Evolutionary conservation across 768 basidiomycete genomes (phyloP).

Genomic region (Amanita rimosa): DNA sequence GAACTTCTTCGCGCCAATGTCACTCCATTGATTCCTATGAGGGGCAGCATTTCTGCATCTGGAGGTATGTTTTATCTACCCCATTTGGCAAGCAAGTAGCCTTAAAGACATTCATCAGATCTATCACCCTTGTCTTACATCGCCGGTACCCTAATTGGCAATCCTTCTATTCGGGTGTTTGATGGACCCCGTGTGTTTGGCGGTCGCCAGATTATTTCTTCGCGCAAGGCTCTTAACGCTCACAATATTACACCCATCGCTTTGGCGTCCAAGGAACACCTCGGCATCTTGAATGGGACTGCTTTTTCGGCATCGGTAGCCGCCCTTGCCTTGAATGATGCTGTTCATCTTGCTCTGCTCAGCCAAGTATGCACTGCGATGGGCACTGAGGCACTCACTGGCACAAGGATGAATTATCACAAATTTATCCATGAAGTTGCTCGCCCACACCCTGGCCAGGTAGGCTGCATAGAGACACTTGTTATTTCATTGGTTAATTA

Average conservation of each 20-base stretch:
- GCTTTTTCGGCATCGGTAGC: constrained; percentile 78
- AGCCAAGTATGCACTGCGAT: constrained; percentile 72
- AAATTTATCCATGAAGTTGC: constrained; percentile 68
- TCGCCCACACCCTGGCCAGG: constrained; percentile 80
- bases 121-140: constrained; percentile 76
- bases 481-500: background rate
- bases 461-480: constrained; percentile 6
- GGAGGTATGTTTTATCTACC: constrained; percentile 39
- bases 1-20: constrained; percentile 61
- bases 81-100: constrained; percentile 9
- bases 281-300: constrained; percentile 78
- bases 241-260: constrained; percentile 55
- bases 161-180: constrained; percentile 68
- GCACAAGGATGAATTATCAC: constrained; percentile 60
- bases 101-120: constrained; percentile 26
- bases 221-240: constrained; percentile 42
- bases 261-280: constrained; percentile 66
- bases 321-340: constrained; percentile 61
- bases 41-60: constrained; percentile 75
- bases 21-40: constrained; percentile 70
- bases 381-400: constrained; percentile 74
- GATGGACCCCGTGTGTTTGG: constrained; percentile 38
- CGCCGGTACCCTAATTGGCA: constrained; percentile 71
- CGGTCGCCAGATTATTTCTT: constrained; percentile 40
- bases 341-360: constrained; percentile 53